Evolutionary conservation across 2,329 filamentous ascomycete genomes (phyloP), one percentile per base, ranked within the genome.

Genomic region (Colletotrichum shisoi): DNA sequence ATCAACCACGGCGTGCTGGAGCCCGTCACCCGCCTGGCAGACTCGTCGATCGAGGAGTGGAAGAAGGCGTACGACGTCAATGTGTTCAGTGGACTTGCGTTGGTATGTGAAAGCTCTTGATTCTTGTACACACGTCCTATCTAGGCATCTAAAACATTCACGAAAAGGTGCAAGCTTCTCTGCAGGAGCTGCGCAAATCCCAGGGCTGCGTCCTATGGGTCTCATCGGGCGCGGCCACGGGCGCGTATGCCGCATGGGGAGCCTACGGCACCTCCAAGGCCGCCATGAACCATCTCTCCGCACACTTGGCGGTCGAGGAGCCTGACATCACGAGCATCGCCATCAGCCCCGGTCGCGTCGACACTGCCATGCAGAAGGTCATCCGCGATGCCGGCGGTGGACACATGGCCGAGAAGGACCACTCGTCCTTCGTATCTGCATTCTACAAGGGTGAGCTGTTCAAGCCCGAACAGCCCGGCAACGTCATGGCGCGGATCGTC

Each of bases 281-380:
- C 0, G 92, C 91, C 1, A 76, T 95, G 73, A 96, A 96, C 76
- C 92, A 94, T 71, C 79, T 97, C 5, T 88, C 89, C 0, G 79
- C 84, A 48, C 92, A 94, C 42, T 78, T 97, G 42, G 87, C 87
- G 0, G 83, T 84, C 1, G 94, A 97, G 75, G 94, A 97, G 76
- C 88, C 90, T 1, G 83, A 89, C 15, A 87, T 97, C 51, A 91
- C 86, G 0, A 89, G 87, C 13, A 79, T 97, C 0, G 84, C 91
- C 0, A 81, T 97, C 40, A 84, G 89, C 4, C 94, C 94, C 0
- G 94, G 94, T 2, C 87, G 91, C 52, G 90, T 96, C 8, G 91
- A 97, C 74, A 97, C 94, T 0, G 90, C 90, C 58, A 97, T 97
- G 94, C 94, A 97, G 76, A 84, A 84, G n/a, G 85, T 91, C 64